Base-by-base conservation (phyloP, 345 rosid species). In the Salix exigua region DNA sequence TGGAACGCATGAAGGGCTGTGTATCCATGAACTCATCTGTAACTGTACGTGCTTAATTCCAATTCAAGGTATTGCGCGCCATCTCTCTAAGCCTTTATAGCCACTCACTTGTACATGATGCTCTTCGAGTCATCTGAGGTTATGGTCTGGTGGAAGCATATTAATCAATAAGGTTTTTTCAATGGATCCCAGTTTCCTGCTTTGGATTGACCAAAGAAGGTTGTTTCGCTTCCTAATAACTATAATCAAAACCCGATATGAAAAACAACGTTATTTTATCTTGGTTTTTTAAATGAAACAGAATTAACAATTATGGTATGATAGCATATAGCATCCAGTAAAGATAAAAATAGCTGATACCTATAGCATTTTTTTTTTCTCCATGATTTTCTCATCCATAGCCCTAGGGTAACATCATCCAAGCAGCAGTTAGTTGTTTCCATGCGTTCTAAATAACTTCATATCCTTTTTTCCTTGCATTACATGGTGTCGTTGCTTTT, bases 1-100 rank as follows among this genome's bases (percentile, higher is more conserved):
- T 95, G 35, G 88, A 91, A 74, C 93, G 91, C 58, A 83, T 96
- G 79, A 92, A 88, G 78, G 89, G 91, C 67, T 93, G 98, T 68
- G 87, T 88, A 55, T 86, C 99, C 25, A 73, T 88, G 81, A 89
- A 77, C 78, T 92, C 95, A 11, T 92, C 93, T 55, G 78, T 88
- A 80, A 91, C 92, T 86, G 94, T 93, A 87, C 94, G 90, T 83
- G 90, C 94, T 51, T 95, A 83, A 89, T 79, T 80, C 70, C 68
- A 42, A 51, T 81, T 50, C 62, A 69, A 80, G 81, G 81, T 76
- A 85, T 55, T 66, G 10, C n/a, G n/a, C n/a, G n/a, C 40, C 71
- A 31, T 75, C 62, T 55, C 55, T 66, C 2, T 4, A 14, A 30
- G 13, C 35, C 17, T 30, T 61, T 33, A 76, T 40, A 60, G 42